Evolutionary conservation across 805 yeast genomes (phyloP), one percentile per base, ranked within the genome.

Genomic region (Middelhovenomyces tepae): DNA sequence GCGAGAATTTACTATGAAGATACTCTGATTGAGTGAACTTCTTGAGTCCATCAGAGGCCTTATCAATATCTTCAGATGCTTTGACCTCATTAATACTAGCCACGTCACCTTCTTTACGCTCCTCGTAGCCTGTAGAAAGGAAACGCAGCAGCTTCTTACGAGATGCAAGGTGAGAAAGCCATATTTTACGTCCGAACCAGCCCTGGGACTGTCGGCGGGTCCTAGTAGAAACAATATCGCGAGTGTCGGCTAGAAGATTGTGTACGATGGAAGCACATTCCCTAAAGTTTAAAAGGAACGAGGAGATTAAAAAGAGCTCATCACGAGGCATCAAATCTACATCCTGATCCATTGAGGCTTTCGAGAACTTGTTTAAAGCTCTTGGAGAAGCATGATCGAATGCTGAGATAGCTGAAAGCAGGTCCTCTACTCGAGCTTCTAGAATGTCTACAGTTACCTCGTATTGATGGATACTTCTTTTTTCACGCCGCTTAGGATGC

Each of bases 261-360:
- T 58, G 45, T 3, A 60, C 47, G 1, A 54, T 38, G 26, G 55
- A 50, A 0, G 65, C 51, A 16, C 56, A 49, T 38, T 65, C 65
- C 40, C 67, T 60, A 28, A 66, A 53, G 42, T 70, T 70, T 52
- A 69, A 57, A 16, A 70, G 36, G 44, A 69, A 70, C 0, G 73
- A 67, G 1, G 75, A 67, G 3, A 70, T 35, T 10, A 70, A 43
- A 39, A 70, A 70, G 54, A 66, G 59, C 42, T 69, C 71, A 37
- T 69, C 74, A 32, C 65, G 58, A 7, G 74, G 73, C 22, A 62
- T 48, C 5, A 67, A 42, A 17, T 56, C 45, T 26, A 56, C 56
- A 10, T 49, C 48, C n/a, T 16, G 45, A 22, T 43, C 46, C 5
- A 42, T 34, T 33, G 23, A 28, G 7, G 27, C 19, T 5, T 10